A percentile compares a stretch with the other conserved stretches of the same genome.
These are phyloP conservation scores for Cystoderma amianthinum DNA, from an alignment of 768 basidiomycete species.

Conservation along the genomic window DNA sequence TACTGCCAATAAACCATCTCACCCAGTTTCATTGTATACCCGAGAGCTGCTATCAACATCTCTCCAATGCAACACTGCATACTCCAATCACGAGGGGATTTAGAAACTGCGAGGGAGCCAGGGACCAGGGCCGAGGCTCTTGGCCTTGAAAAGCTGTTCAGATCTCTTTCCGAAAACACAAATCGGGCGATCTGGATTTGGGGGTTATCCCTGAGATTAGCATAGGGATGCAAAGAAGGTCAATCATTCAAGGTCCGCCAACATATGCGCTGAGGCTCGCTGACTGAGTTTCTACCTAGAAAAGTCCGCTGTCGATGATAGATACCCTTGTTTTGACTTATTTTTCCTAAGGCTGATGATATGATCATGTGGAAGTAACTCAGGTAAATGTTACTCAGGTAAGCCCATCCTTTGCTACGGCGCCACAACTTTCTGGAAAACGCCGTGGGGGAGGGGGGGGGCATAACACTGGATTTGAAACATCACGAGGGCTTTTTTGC, in stretches of 20 bases:
- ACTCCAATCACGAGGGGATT: background rate
- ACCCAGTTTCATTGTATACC: no score
- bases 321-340: background rate
- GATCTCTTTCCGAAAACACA: background rate
- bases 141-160: background rate
- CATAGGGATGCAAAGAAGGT: no score
- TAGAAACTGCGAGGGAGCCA: conserved; percentile 2
- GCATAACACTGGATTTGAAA: conserved; percentile 20
- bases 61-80: background rate
- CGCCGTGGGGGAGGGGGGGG: conserved; percentile 15
- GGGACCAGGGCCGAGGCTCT: conserved; percentile 2
- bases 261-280: conserved; percentile 18
- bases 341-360: background rate
- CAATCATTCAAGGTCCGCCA: conserved; percentile 11
- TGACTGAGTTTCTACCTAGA: conserved; percentile 15
- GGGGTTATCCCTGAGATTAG: background rate
- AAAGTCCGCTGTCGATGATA: conserved; percentile 3
- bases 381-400: conserved; percentile 2
- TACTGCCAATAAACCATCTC: background rate
- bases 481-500: conserved; percentile 20
- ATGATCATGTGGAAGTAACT: conserved; percentile 4
- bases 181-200: background rate
- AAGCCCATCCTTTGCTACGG: conserved; percentile 10
- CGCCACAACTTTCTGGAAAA: conserved; percentile 25
- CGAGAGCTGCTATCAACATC: background rate